These are phyloP conservation scores for Fragaria nilgerrensis DNA, from an alignment of 306 rosid genomes.

Conservation along the genomic window DNA sequence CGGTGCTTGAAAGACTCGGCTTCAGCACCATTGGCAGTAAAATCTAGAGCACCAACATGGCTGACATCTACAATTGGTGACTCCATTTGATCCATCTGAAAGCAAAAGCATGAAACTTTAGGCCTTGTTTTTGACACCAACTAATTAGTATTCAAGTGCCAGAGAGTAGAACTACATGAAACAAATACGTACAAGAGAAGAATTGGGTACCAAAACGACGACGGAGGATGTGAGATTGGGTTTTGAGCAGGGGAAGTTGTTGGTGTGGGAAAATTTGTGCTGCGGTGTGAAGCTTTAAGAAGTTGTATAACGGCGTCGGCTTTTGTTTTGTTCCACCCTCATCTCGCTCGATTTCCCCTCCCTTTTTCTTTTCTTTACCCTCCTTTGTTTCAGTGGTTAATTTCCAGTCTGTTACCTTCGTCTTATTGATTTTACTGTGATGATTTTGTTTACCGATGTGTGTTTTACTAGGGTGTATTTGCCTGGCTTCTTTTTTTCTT, in stretches of 20 bases:
- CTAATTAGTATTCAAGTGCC: not conserved
- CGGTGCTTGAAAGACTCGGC: conserved; percentile 45
- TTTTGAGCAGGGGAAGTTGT: not conserved
- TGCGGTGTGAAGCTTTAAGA: not conserved
- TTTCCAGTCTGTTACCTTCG: too few species aligned
- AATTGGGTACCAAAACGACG: not conserved
- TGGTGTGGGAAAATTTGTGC: not conserved
- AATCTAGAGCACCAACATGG: conserved; percentile 22
- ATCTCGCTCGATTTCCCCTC: not conserved
- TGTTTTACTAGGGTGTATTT: too few species aligned
- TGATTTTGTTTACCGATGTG: too few species aligned
- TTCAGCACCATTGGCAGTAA: conserved; percentile 27
- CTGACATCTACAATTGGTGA: conserved; percentile 29
- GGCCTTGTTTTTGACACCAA: conserved; percentile 1
- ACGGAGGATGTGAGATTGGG: conserved; percentile 10
- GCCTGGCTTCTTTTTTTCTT: too few species aligned
- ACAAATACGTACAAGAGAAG: not conserved
- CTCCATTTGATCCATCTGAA: conserved; percentile 41
- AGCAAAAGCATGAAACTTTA: not conserved
- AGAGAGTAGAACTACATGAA: not conserved
- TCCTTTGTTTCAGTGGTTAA: too few species aligned
- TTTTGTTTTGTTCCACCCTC: too few species aligned
- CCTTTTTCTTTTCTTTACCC: not conserved
- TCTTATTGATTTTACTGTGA: too few species aligned
- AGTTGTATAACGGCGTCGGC: conserved; percentile 13